phyloP scores from a whole-genome alignment of 441 rosid species.

The Theobroma grandiflorum region DNA sequence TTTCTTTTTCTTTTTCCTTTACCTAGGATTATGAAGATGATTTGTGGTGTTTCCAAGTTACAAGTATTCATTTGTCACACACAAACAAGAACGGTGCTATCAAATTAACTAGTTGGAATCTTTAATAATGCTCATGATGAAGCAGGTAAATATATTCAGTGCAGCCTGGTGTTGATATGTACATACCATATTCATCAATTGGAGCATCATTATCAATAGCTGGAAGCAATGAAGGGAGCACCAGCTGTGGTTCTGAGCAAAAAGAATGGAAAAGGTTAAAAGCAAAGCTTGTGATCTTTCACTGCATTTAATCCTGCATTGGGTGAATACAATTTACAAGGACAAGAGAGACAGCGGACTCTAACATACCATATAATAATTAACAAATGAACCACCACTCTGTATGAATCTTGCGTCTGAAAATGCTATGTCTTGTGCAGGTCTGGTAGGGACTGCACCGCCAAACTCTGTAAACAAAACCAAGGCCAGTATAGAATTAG shows the following conservation, averaged over 20 bases:
- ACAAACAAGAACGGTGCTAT: neutral
- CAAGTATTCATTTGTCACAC: neutral
- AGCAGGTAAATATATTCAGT: neutral
- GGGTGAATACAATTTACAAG: neutral
- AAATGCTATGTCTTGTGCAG: constrained; percentile 62
- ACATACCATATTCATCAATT: constrained; percentile 73
- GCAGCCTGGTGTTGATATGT: neutral
- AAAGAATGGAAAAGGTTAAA: neutral
- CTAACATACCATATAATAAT: constrained; percentile 72
- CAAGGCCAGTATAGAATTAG: neutral
- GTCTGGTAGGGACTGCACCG: constrained; percentile 56
- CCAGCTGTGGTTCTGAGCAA: constrained; percentile 70
- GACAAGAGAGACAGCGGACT: neutral
- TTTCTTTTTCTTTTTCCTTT: neutral
- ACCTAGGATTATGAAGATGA: too few species aligned
- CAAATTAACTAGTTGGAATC: neutral
- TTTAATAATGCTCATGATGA: constrained; percentile 11
- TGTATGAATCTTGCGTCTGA: constrained; percentile 65
- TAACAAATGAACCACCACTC: constrained; percentile 60
- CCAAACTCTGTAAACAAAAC: constrained; percentile 50
- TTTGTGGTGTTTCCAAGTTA: too few species aligned
- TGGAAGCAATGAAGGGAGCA: constrained; percentile 69
- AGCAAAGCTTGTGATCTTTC: constrained; percentile 6
- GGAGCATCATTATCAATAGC: constrained; percentile 83
- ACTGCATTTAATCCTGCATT: neutral